A percentile compares a stretch with the other conserved stretches of the same genome.
These are phyloP conservation scores for Candida ortonii DNA, from an alignment of 805 yeast species.

Conservation along the genomic window DNA sequence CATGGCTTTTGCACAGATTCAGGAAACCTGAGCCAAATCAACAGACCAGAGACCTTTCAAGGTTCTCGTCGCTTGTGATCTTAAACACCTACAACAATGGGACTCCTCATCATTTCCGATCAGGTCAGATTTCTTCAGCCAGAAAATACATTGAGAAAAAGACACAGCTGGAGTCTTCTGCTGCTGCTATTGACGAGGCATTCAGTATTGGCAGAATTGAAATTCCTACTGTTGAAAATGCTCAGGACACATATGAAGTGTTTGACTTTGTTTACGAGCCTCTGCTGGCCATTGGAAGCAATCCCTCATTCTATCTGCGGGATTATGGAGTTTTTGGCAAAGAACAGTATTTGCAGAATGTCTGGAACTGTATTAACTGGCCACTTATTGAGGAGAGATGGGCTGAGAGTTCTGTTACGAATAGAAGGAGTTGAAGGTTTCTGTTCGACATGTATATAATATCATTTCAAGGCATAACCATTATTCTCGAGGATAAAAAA, in stretches of 20 bases:
- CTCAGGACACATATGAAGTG: constrained; percentile 41
- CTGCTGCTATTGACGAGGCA: constrained; percentile 9
- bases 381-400: constrained; percentile 54
- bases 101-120: constrained; percentile 63
- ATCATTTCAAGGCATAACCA: neutral
- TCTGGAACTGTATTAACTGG: constrained; percentile 86
- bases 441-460: neutral
- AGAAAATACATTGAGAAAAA: constrained; percentile 28
- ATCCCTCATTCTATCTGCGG: constrained; percentile 64
- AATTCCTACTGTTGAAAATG: constrained; percentile 38
- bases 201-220: constrained; percentile 17
- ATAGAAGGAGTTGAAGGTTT: constrained; percentile 4
- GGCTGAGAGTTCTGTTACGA: constrained; percentile 15
- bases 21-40: constrained; percentile 29
- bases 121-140: constrained; percentile 48
- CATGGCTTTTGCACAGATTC: constrained; percentile 76
- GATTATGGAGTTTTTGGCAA: constrained; percentile 83
- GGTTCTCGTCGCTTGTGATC: constrained; percentile 52
- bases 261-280: constrained; percentile 47
- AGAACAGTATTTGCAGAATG: constrained; percentile 64
- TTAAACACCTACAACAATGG: constrained; percentile 90
- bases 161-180: constrained; percentile 13
- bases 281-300: constrained; percentile 65
- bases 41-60: constrained; percentile 23
- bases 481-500: too few species aligned